These are phyloP conservation scores for Gymnopilus junonius DNA, from an alignment of 768 basidiomycete genomes.

Conservation along the genomic window DNA sequence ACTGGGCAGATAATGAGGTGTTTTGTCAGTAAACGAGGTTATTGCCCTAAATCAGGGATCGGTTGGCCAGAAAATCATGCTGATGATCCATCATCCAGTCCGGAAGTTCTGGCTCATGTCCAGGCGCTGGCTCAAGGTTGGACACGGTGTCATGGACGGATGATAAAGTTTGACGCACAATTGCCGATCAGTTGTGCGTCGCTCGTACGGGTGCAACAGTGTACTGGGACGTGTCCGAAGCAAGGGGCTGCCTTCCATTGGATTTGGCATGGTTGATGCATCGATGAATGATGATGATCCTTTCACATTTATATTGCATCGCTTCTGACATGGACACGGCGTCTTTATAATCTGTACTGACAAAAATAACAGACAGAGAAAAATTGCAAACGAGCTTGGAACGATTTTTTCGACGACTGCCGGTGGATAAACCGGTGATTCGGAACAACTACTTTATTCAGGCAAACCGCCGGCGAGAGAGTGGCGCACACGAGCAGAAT, in stretches of 20 bases:
- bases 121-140: not conserved
- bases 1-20: not conserved
- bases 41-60: too few relatives aligned
- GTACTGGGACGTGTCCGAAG: conserved; percentile 2
- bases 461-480: conserved; percentile 19
- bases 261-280: not conserved
- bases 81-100: not conserved
- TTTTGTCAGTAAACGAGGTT: not conserved
- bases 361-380: conserved; percentile 48
- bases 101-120: not conserved
- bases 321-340: not conserved
- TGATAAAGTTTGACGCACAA: conserved; percentile 7
- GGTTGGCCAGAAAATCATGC: not conserved
- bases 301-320: not conserved
- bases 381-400: conserved; percentile 68
- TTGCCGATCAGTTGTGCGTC: conserved; percentile 3
- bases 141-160: conserved; percentile 8
- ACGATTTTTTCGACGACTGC: conserved; percentile 70
- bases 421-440: conserved; percentile 69
- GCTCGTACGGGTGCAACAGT: not conserved
- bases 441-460: conserved; percentile 70
- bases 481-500: conserved; percentile 33
- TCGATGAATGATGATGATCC: not conserved
- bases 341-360: not conserved
- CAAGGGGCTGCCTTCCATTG: not conserved